Conservation (phyloP, 192 early-diverging fungal species). For the Phycomyces nitens region DNA sequence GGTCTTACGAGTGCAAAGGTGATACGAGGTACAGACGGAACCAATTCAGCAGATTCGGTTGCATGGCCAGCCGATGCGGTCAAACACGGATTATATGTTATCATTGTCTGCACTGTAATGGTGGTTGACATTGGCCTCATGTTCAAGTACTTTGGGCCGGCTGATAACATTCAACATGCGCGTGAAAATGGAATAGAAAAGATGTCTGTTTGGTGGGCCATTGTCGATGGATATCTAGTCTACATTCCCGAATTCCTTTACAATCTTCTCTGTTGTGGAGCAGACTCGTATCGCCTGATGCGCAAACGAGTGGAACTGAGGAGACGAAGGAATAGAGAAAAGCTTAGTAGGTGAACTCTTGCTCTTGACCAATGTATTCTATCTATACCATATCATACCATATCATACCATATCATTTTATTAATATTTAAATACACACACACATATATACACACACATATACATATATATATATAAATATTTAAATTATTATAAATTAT, state of each 20-base stretch:
- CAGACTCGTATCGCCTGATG: slow-evolving; percentile 22
- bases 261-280: slow-evolving; percentile 25
- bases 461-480: too few species aligned
- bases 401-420: too few species aligned
- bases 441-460: too few species aligned
- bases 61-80: slow-evolving; percentile 24
- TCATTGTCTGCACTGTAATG: slow-evolving; percentile 27
- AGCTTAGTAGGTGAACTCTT: too few species aligned
- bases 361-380: too few species aligned
- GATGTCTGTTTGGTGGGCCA: slow-evolving; percentile 10
- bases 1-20: slow-evolving; percentile 9
- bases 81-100: slow-evolving; percentile 23
- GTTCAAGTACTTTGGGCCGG: slow-evolving; percentile 18
- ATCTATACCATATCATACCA: too few species aligned
- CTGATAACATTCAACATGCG: slow-evolving; percentile 11
- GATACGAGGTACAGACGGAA: slow-evolving; percentile 24
- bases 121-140: slow-evolving; percentile 18
- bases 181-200: not conserved
- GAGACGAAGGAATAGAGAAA: too few species aligned
- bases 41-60: not conserved
- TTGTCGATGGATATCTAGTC: slow-evolving; percentile 26
- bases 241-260: slow-evolving; percentile 34
- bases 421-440: too few species aligned
- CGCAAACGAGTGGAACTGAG: slow-evolving; percentile 23
- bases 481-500: too few species aligned